These are phyloP conservation scores for Pyrenula massariospora DNA, from an alignment of 495 filamentous ascomycete genomes.

Conservation along the genomic window DNA sequence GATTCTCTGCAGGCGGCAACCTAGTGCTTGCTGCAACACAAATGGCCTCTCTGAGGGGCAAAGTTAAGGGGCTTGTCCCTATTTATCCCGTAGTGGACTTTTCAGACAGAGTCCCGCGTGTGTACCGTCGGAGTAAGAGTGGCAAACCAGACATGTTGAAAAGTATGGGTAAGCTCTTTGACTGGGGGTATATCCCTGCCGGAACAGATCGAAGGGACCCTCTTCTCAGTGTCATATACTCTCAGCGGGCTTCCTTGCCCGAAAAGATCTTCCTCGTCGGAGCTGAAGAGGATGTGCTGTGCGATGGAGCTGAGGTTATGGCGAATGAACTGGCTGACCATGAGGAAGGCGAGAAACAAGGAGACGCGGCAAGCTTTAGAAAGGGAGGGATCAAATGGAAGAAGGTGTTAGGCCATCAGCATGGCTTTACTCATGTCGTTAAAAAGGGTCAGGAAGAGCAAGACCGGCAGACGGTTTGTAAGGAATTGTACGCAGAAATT, in stretches of 20 bases:
- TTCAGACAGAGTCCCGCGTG: background rate
- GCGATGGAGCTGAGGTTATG: background rate
- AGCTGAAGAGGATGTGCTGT: constrained; percentile 1
- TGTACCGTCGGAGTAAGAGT: background rate
- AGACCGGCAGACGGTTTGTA: background rate
- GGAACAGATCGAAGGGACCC: background rate
- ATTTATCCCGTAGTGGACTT: background rate
- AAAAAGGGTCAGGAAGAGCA: background rate
- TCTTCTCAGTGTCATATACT: background rate
- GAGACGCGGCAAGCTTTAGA: background rate
- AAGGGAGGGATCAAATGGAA: background rate
- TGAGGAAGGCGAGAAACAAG: background rate
- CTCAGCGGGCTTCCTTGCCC: background rate
- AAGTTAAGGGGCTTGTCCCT: background rate
- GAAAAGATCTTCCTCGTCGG: background rate
- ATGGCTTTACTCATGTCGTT: background rate
- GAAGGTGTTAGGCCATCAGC: background rate
- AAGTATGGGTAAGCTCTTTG: background rate
- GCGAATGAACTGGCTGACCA: background rate
- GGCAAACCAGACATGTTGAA: background rate
- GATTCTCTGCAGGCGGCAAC: background rate
- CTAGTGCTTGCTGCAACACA: background rate
- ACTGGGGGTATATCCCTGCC: background rate
- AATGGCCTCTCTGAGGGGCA: background rate
- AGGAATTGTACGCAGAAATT: background rate